phyloP scores from a whole-genome alignment of 1,284 basidiomycete genomes.

The Pisolithus thermaeus region DNA sequence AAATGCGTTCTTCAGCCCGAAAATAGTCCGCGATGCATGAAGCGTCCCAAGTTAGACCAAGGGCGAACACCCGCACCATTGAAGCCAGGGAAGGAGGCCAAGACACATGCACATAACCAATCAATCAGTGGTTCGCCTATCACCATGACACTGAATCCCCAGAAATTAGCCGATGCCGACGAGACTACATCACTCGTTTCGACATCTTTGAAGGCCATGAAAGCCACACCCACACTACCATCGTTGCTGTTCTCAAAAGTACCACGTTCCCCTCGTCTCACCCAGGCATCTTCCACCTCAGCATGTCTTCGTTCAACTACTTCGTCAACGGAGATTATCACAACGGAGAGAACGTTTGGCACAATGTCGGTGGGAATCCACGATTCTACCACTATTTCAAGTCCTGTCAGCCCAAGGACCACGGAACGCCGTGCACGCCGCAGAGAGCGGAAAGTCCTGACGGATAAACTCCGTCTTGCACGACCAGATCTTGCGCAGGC shows the following conservation, averaged over 20 bases:
- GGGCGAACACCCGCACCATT: background rate
- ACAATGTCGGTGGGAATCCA: background rate
- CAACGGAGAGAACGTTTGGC: background rate
- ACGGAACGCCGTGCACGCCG: constrained; percentile 15
- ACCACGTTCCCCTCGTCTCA: background rate
- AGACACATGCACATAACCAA: background rate
- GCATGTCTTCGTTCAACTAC: background rate
- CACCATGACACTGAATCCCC: background rate
- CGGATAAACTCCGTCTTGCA: constrained; percentile 24
- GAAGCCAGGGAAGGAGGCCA: background rate
- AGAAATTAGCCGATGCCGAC: no score
- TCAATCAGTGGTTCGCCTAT: background rate
- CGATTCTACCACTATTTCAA: background rate
- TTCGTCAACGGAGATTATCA: background rate
- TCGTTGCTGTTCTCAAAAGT: constrained; percentile 1
- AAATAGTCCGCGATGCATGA: constrained; percentile 5
- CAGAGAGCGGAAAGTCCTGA: constrained; percentile 18
- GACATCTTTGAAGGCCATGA: background rate
- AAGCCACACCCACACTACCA: background rate
- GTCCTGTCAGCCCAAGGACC: constrained; percentile 13
- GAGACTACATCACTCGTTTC: background rate
- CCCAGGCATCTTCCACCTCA: background rate
- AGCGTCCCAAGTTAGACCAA: constrained; percentile 12
- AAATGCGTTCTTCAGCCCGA: background rate
- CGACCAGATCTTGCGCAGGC: constrained; percentile 23